phyloP scores from a whole-genome alignment of 2,329 filamentous ascomycete genomes.

The Pseudogymnoascus sp. region DNA sequence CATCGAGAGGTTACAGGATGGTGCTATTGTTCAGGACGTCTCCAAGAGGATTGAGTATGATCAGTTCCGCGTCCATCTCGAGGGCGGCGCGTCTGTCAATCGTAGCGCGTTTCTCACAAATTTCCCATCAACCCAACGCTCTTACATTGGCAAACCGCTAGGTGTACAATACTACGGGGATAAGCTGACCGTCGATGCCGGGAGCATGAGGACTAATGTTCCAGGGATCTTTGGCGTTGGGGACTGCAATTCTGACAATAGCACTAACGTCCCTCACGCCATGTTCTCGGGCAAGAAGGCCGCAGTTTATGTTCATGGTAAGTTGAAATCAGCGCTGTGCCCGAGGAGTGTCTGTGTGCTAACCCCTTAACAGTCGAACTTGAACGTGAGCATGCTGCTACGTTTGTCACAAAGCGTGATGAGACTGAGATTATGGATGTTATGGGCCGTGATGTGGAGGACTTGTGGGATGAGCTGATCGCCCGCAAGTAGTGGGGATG shows the following conservation, averaged over 20 bases:
- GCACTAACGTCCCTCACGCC: constrained; percentile 55
- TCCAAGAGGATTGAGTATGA: constrained; percentile 38
- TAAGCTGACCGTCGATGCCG: constrained; percentile 11
- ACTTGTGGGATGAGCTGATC: constrained; percentile 8
- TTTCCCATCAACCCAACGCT: constrained; percentile 42
- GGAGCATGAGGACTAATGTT: constrained; percentile 38
- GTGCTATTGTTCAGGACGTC: constrained; percentile 14
- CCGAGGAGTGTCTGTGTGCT: background rate
- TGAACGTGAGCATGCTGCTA: constrained; percentile 13
- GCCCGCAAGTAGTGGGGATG: background rate
- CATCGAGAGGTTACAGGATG: constrained; percentile 40
- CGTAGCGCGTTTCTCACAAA: constrained; percentile 47
- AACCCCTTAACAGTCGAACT: constrained; percentile 12
- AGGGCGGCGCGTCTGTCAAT: constrained; percentile 37
- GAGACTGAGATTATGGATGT: constrained; percentile 1
- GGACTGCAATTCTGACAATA: constrained; percentile 44
- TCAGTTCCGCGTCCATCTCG: constrained; percentile 48
- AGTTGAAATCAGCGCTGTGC: constrained; percentile 23
- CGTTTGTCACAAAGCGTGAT: constrained; percentile 6
- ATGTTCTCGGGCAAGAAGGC: constrained; percentile 52
- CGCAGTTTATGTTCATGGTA: constrained; percentile 51
- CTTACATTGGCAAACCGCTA: constrained; percentile 39
- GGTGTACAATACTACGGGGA: constrained; percentile 27
- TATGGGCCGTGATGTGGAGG: constrained; percentile 16
- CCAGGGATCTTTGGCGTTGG: constrained; percentile 51